Conservation (phyloP, 805 yeast species). For the Ascoidea asiatica region DNA sequence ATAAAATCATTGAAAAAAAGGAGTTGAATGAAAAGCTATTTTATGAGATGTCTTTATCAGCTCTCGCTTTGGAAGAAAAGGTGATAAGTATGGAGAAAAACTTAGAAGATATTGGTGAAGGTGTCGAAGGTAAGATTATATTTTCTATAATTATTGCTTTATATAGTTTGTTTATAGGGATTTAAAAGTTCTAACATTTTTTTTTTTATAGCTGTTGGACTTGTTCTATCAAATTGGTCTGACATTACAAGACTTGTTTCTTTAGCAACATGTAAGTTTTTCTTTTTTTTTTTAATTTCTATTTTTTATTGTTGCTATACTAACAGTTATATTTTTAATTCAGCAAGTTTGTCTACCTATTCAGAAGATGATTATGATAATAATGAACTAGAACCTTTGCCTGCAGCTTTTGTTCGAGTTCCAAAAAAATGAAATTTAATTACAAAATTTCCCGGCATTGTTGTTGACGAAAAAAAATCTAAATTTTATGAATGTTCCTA, state of each 20-base stretch:
- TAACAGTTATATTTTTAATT: neutral
- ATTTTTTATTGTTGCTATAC: neutral
- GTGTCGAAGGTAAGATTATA: neutral
- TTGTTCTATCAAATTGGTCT: neutral
- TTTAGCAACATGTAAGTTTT: neutral
- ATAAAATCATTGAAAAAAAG: neutral
- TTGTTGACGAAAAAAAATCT: constrained; percentile 2
- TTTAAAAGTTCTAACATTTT: neutral
- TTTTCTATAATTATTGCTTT: too few species aligned
- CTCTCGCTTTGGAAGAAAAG: neutral
- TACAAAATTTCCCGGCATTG: constrained; percentile 15
- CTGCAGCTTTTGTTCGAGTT: neutral
- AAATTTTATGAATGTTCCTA: too few species aligned
- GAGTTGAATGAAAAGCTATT: neutral
- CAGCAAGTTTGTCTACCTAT: neutral
- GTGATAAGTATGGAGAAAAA: neutral
- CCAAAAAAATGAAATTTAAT: constrained; percentile 8
- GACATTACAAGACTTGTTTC: neutral
- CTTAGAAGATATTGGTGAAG: neutral
- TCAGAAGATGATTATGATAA: neutral
- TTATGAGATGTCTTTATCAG: neutral
- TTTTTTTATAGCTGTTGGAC: neutral
- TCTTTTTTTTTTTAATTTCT: too few species aligned
- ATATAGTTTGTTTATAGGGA: too few species aligned
- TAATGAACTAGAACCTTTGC: neutral